Conservation (phyloP, 2,329 filamentous ascomycete genomes). For the Calonectria pteridis region DNA sequence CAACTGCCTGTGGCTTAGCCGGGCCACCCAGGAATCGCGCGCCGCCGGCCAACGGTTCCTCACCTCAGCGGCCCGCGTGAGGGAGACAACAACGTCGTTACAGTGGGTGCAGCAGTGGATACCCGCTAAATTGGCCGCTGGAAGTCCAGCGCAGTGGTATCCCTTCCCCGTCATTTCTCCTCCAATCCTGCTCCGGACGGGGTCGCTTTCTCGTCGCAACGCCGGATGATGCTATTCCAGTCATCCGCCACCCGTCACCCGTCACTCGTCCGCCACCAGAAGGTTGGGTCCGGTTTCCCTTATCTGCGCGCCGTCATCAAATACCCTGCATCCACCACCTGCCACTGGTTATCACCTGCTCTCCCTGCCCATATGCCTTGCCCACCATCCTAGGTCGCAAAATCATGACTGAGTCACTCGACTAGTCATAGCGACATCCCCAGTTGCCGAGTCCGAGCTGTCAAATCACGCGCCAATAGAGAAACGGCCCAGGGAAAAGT, state of each 20-base stretch:
- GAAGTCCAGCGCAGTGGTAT: background rate
- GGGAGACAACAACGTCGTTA: constrained; percentile 1
- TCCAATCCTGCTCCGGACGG: background rate
- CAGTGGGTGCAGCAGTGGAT: constrained; percentile 10
- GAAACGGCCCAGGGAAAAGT: background rate
- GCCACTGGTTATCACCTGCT: constrained; percentile 19
- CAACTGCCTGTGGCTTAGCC: constrained; percentile 4
- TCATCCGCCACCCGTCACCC: constrained; percentile 21
- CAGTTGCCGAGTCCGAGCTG: constrained; percentile 28
- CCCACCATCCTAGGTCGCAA: constrained; percentile 32
- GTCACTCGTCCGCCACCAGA: background rate
- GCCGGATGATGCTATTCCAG: constrained; percentile 16
- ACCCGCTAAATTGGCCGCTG: constrained; percentile 3
- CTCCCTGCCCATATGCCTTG: constrained; percentile 14
- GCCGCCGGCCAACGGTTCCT: background rate
- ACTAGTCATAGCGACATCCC: constrained; percentile 36
- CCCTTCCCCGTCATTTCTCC: background rate
- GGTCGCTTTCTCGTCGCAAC: background rate
- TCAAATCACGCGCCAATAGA: constrained; percentile 31
- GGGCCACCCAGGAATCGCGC: background rate
- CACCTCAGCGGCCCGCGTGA: constrained; percentile 7
- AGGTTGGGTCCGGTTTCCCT: background rate
- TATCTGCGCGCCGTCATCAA: background rate
- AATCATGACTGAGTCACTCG: constrained; percentile 14
- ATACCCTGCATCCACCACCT: constrained; percentile 13